Evolutionary conservation across 1,284 basidiomycete species (phyloP).

Genomic region (Tylopilus sp.): DNA sequence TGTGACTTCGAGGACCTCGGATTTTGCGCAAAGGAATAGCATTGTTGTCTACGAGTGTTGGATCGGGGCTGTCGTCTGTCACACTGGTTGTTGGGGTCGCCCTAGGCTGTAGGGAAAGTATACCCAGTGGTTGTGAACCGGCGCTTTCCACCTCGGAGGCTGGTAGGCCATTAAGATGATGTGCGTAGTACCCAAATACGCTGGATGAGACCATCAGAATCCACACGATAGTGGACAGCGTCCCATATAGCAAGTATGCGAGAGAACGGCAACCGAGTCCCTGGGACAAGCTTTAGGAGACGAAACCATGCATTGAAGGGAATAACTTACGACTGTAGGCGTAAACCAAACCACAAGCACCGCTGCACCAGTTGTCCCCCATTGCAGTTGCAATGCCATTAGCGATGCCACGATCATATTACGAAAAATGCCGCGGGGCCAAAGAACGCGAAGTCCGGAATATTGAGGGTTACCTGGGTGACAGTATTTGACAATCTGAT

Average conservation of each 20-base stretch:
- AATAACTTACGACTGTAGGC: slow-evolving; percentile 46
- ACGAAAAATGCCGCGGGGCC: slow-evolving; percentile 40
- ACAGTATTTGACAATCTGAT: slow-evolving; percentile 43
- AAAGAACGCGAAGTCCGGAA: slow-evolving; percentile 21
- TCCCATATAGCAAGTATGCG: slow-evolving; percentile 50
- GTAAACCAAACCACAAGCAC: slow-evolving; percentile 50
- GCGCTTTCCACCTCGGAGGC: slow-evolving; percentile 7
- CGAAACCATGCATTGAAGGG: not conserved
- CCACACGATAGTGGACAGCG: slow-evolving; percentile 50
- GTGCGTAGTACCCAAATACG: slow-evolving; percentile 46
- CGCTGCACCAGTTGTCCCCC: slow-evolving; percentile 51
- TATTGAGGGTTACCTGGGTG: slow-evolving; percentile 11
- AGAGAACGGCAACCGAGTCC: slow-evolving; percentile 54
- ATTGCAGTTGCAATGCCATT: slow-evolving; percentile 49
- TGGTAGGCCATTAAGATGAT: slow-evolving; percentile 10
- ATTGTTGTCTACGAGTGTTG: no score
- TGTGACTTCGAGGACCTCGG: no score
- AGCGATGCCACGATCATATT: slow-evolving; percentile 49
- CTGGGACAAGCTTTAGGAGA: slow-evolving; percentile 10
- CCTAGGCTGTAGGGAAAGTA: not conserved
- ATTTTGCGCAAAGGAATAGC: no score
- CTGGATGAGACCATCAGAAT: slow-evolving; percentile 50
- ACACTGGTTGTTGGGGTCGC: not conserved
- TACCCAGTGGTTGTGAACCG: not conserved
- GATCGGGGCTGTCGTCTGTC: no score